Percentiles rank a stretch among this genome's conserved stretches.
Conservation (phyloP, 805 yeast genomes). For the Nakazawaea ernobii region DNA sequence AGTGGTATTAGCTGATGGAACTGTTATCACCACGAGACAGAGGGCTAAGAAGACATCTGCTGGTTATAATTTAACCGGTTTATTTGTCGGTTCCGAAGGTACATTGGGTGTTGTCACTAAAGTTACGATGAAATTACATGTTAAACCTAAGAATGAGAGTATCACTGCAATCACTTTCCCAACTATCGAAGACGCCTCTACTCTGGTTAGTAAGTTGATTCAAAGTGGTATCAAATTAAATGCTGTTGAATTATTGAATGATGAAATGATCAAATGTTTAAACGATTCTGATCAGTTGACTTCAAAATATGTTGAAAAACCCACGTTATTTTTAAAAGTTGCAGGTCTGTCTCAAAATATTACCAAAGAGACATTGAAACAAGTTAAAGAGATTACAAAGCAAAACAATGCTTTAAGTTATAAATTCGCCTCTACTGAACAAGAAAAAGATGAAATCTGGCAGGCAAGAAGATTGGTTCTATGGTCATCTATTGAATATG, state of each 20-base stretch:
- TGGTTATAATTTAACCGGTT: conserved; percentile 64
- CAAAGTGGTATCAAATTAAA: conserved; percentile 56
- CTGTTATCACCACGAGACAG: conserved; percentile 58
- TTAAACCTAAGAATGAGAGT: conserved; percentile 44
- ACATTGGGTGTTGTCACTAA: conserved; percentile 58
- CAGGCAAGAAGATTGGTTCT: conserved; percentile 60
- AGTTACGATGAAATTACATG: conserved; percentile 48
- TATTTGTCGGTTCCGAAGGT: conserved; percentile 71
- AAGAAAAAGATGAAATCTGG: conserved; percentile 58
- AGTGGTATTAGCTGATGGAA: conserved; percentile 74
- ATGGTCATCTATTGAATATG: conserved; percentile 55
- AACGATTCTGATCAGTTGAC: conserved; percentile 45
- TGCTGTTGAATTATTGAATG: conserved; percentile 65
- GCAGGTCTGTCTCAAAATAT: conserved; percentile 31
- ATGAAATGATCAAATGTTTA: conserved; percentile 49
- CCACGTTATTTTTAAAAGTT: conserved; percentile 55
- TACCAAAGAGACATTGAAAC: conserved; percentile 34
- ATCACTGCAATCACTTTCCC: conserved; percentile 62
- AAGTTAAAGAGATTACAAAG: conserved; percentile 40
- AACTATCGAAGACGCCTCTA: conserved; percentile 52
- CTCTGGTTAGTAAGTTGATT: conserved; percentile 51
- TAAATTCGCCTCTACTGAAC: conserved; percentile 47
- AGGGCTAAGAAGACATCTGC: conserved; percentile 72
- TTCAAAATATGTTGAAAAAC: conserved; percentile 49
- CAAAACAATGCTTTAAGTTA: conserved; percentile 42